These are phyloP conservation scores for Emydomyces testavorans DNA, from an alignment of 2,329 filamentous ascomycete species.

Conservation along the genomic window DNA sequence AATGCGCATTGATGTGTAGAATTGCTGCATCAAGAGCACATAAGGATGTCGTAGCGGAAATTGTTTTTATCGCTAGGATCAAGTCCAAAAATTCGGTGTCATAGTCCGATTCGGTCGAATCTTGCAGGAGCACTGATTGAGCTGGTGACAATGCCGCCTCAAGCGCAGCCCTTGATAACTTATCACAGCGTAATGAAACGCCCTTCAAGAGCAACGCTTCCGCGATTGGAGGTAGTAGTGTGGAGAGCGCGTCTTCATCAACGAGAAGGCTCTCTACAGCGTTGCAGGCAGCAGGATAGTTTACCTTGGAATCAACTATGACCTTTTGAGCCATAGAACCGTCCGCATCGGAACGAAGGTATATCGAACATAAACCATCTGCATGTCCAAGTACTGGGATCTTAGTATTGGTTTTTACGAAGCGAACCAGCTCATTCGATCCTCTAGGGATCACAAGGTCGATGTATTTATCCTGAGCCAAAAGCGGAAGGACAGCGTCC, in stretches of 20 bases:
- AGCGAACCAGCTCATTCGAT: conserved; percentile 77
- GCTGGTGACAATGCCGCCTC: conserved; percentile 35
- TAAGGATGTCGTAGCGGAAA: conserved; percentile 35
- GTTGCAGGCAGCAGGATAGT: conserved; percentile 94
- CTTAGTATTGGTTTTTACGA: conserved; percentile 80
- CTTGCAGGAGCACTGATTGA: conserved; percentile 44
- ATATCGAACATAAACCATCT: conserved; percentile 81
- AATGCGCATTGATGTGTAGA: conserved; percentile 79
- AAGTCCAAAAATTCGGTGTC: conserved; percentile 82
- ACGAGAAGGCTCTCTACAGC: conserved; percentile 84
- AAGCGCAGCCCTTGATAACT: conserved; percentile 53
- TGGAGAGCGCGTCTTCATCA: conserved; percentile 56
- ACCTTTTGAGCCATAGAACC: conserved; percentile 59
- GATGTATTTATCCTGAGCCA: conserved; percentile 74
- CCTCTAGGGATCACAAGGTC: conserved; percentile 92
- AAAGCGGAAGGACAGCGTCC: conserved; percentile 78
- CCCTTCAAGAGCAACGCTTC: conserved; percentile 61
- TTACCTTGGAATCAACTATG: conserved; percentile 82
- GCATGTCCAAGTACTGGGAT: conserved; percentile 95
- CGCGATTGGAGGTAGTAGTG: conserved; percentile 60
- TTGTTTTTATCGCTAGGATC: conserved; percentile 69
- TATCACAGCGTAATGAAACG: conserved; percentile 73
- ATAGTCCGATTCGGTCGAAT: conserved; percentile 61
- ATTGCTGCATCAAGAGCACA: conserved; percentile 57
- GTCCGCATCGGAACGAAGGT: conserved; percentile 70